Conservation (phyloP, 352 stramenopile species). For the Phytophthora lateralis region DNA sequence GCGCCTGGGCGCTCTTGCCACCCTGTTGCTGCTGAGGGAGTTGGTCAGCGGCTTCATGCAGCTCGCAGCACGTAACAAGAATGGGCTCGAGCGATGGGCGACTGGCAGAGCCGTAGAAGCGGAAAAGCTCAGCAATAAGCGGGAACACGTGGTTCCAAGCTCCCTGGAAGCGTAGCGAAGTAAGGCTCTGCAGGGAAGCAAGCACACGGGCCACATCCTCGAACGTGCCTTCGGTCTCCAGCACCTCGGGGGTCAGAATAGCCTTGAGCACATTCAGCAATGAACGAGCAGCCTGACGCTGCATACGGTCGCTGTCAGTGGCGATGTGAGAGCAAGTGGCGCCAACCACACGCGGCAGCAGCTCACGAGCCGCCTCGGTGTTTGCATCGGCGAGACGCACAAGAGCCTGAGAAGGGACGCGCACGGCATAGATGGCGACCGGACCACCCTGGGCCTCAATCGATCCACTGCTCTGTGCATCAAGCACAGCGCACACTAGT, state of each 20-base stretch:
- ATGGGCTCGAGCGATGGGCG: conserved; percentile 67
- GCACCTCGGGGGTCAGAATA: conserved; percentile 53
- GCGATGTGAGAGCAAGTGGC: conserved; percentile 78
- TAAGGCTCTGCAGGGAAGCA: conserved; percentile 78
- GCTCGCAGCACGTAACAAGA: conserved; percentile 74
- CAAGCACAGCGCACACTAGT: conserved; percentile 66
- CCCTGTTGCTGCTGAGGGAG: conserved; percentile 55
- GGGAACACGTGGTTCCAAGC: conserved; percentile 84
- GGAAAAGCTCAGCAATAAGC: conserved; percentile 73
- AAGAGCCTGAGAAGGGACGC: conserved; percentile 65
- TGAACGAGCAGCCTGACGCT: conserved; percentile 67
- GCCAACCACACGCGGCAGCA: conserved; percentile 80
- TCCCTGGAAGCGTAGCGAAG: conserved; percentile 82
- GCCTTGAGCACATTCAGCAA: conserved; percentile 70
- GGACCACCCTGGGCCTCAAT: conserved; percentile 54
- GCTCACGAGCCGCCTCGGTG: conserved; percentile 55
- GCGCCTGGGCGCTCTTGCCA: conserved; percentile 40
- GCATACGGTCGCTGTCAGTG: conserved; percentile 55
- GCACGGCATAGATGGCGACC: conserved; percentile 67
- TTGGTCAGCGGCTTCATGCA: conserved; percentile 80
- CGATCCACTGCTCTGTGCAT: conserved; percentile 61
- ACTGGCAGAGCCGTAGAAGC: conserved; percentile 67
- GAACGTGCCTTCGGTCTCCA: conserved; percentile 61
- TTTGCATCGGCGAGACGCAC: conserved; percentile 70
- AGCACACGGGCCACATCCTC: conserved; percentile 73